phyloP scores from a whole-genome alignment of 768 basidiomycete genomes.

The Tricholoma matsutake region DNA sequence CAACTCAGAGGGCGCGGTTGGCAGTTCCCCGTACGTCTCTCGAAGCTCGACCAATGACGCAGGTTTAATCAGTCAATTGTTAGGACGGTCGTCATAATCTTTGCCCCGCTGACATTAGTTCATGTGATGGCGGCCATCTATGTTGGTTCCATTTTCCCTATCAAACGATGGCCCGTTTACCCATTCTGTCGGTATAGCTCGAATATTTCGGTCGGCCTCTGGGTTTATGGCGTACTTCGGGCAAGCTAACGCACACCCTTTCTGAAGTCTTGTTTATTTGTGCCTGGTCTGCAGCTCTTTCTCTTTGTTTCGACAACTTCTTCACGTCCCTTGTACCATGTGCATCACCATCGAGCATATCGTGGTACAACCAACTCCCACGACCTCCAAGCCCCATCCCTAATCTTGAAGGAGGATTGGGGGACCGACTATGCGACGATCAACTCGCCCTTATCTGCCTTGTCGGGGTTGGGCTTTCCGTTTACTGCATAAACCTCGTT shows the following conservation, averaged over 20 bases:
- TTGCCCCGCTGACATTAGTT: constrained; percentile 76
- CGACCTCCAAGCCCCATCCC: constrained; percentile 45
- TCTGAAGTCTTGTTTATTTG: constrained; percentile 89
- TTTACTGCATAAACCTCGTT: constrained; percentile 82
- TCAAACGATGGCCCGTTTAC: not conserved
- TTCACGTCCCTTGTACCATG: constrained; percentile 86
- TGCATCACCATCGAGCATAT: constrained; percentile 49
- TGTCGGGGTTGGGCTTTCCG: constrained; percentile 71
- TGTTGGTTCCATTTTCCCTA: constrained; percentile 41
- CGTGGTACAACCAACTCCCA: constrained; percentile 76
- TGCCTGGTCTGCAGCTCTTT: constrained; percentile 88
- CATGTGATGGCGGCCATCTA: constrained; percentile 88
- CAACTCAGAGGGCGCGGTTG: constrained; percentile 65
- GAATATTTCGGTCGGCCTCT: constrained; percentile 92
- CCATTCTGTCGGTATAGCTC: constrained; percentile 44
- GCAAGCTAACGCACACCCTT: constrained; percentile 82
- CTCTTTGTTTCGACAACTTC: constrained; percentile 88
- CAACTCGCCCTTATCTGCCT: constrained; percentile 78
- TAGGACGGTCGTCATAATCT: constrained; percentile 81
- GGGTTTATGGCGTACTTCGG: constrained; percentile 89
- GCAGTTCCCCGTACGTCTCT: constrained; percentile 70
- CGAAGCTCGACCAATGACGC: not conserved
- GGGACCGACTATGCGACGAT: constrained; percentile 63
- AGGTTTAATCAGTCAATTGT: not conserved
- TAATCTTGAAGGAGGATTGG: constrained; percentile 41